phyloP scores from a whole-genome alignment of 1,284 basidiomycete species.

The Tilletia indica region DNA sequence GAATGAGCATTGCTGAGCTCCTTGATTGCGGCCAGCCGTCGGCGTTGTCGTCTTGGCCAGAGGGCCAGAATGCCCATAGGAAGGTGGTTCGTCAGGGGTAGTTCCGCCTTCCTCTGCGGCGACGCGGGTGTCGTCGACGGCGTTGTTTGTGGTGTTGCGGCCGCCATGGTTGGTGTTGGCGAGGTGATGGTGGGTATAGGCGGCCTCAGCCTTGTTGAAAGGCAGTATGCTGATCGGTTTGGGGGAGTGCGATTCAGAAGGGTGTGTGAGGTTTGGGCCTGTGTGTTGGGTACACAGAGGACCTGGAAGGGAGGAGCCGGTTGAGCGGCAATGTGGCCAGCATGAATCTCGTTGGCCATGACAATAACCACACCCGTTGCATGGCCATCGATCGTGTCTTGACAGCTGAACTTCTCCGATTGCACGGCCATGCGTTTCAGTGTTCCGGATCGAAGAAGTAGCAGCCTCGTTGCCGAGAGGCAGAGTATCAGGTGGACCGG shows the following conservation, averaged over 20 bases:
- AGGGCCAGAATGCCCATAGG: constrained; percentile 11
- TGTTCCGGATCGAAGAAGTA: too few relatives aligned
- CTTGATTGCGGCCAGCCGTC: background rate
- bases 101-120: constrained; percentile 5
- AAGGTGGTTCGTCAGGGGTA: constrained; percentile 36
- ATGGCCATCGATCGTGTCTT: too few relatives aligned
- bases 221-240: constrained; percentile 7
- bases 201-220: background rate
- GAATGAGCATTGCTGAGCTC: constrained; percentile 23
- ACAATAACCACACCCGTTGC: too few relatives aligned
- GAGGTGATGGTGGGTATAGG: background rate
- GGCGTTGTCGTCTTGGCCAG: background rate
- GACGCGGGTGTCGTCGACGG: background rate
- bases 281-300: background rate
- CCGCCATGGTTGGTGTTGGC: background rate
- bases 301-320: background rate
- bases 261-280: background rate
- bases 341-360: too few relatives aligned
- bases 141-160: background rate
- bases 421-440: too few relatives aligned
- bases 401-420: too few relatives aligned
- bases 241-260: background rate
- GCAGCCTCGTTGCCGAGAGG: too few relatives aligned
- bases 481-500: too few relatives aligned
- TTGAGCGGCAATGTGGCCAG: too few relatives aligned